A percentile compares a stretch with the other conserved stretches of the same genome.
Evolutionary conservation across 169 alveolate genomes (phyloP).

Genomic region (Miamiensis avidus): DNA sequence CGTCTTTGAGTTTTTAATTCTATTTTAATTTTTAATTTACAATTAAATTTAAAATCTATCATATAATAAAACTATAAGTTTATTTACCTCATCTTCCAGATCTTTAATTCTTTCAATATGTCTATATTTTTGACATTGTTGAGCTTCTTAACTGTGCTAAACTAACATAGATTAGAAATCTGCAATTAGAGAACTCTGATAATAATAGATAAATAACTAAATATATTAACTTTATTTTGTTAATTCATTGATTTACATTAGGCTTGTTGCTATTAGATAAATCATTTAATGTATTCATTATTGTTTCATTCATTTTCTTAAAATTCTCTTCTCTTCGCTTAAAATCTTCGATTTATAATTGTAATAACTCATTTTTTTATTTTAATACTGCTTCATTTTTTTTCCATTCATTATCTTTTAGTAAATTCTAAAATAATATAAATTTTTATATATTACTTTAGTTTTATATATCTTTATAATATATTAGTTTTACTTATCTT

Average conservation of each 20-base stretch:
- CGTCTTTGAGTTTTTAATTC: too few species aligned
- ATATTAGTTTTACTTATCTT: neutral
- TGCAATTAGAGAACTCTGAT: neutral
- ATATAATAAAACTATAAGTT: too few species aligned
- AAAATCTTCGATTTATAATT: constrained; percentile 8
- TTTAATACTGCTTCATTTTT: constrained; percentile 23
- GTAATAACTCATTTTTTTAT: constrained; percentile 4
- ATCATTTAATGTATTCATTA: constrained; percentile 18
- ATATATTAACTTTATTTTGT: neutral
- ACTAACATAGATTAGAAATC: neutral
- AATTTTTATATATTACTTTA: neutral
- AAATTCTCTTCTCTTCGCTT: constrained; percentile 19
- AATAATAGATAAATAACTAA: too few species aligned
- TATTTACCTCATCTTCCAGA: neutral
- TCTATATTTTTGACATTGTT: neutral
- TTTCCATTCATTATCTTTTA: constrained; percentile 11
- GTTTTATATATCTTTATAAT: too few species aligned
- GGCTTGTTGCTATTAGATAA: neutral
- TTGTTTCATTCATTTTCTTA: constrained; percentile 27
- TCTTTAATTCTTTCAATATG: neutral
- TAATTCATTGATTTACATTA: neutral
- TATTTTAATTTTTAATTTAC: too few species aligned
- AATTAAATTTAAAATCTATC: too few species aligned
- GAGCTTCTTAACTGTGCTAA: neutral
- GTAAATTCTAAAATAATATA: neutral